Evolutionary conservation across 73 alveolate genomes (phyloP).

Genomic region (Uronychia setigera): DNA sequence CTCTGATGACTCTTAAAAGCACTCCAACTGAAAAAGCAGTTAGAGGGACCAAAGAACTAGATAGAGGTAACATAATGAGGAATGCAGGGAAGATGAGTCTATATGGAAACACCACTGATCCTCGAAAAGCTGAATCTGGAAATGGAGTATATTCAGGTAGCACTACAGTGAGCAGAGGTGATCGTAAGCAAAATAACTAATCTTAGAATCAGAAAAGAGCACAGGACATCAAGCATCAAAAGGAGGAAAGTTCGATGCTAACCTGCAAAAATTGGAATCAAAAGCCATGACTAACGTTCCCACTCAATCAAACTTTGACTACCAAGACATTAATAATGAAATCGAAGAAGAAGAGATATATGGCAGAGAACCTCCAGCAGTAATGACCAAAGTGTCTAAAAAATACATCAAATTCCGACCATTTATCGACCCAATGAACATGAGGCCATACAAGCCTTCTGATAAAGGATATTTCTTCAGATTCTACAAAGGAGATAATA

Average conservation of each 20-base stretch:
- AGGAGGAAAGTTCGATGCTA: no score
- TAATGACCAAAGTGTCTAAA: neutral
- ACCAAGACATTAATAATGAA: neutral
- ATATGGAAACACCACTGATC: neutral
- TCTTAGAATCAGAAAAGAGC: neutral
- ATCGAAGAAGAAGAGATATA: neutral
- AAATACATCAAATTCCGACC: constrained; percentile 61
- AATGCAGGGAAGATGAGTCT: neutral
- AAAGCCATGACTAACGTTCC: no score
- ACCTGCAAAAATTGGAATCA: no score
- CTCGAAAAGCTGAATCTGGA: neutral
- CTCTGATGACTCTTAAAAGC: no score
- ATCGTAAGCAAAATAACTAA: neutral
- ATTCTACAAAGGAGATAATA: constrained; percentile 38
- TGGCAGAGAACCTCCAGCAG: neutral
- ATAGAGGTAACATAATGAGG: neutral
- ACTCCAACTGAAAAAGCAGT: neutral
- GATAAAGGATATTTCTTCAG: constrained; percentile 65
- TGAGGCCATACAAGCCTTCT: constrained; percentile 48
- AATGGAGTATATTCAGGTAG: neutral
- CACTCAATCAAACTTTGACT: no score
- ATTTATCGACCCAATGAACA: constrained; percentile 48
- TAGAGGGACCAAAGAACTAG: neutral
- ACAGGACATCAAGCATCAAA: neutral
- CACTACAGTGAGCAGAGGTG: neutral